Conservation (phyloP, 1,139 yeast species). For the Pichia terricola region DNA sequence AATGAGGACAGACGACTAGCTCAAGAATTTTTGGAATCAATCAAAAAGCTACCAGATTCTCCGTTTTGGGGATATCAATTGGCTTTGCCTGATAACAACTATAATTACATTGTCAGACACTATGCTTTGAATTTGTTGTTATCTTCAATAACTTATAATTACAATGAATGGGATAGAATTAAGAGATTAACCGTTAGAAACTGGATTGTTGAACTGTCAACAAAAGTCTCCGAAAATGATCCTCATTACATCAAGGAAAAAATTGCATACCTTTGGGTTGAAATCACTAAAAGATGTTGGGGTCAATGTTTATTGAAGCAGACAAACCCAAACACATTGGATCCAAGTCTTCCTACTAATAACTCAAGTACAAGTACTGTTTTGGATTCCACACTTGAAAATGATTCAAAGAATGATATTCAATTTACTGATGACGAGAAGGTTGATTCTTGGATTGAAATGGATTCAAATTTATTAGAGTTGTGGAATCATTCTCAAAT, state of each 20-base stretch:
- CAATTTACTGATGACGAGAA: constrained; percentile 32
- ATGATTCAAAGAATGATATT: constrained; percentile 20
- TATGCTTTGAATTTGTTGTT: constrained; percentile 80
- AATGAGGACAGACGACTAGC: constrained; percentile 61
- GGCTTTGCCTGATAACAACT: constrained; percentile 52
- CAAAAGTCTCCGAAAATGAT: constrained; percentile 49
- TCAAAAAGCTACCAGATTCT: constrained; percentile 71
- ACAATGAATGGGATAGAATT: constrained; percentile 49
- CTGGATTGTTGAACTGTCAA: constrained; percentile 78
- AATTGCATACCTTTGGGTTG: constrained; percentile 83
- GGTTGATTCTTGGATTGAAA: constrained; percentile 73
- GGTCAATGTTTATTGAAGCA: constrained; percentile 37
- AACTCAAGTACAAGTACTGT: constrained; percentile 2
- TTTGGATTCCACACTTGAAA: constrained; percentile 12
- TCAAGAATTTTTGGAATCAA: constrained; percentile 62
- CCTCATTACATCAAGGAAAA: constrained; percentile 90
- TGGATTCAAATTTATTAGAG: constrained; percentile 70
- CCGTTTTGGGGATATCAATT: constrained; percentile 91
- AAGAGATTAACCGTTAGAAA: constrained; percentile 61
- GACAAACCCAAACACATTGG: background rate
- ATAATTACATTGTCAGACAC: constrained; percentile 70
- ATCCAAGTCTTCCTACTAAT: background rate
- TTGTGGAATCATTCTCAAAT: constrained; percentile 63
- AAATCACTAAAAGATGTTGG: constrained; percentile 89
- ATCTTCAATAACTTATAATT: constrained; percentile 49